phyloP scores from a whole-genome alignment of 176 grass and related monocot genomes.

The Cenchrus fungigraminus region DNA sequence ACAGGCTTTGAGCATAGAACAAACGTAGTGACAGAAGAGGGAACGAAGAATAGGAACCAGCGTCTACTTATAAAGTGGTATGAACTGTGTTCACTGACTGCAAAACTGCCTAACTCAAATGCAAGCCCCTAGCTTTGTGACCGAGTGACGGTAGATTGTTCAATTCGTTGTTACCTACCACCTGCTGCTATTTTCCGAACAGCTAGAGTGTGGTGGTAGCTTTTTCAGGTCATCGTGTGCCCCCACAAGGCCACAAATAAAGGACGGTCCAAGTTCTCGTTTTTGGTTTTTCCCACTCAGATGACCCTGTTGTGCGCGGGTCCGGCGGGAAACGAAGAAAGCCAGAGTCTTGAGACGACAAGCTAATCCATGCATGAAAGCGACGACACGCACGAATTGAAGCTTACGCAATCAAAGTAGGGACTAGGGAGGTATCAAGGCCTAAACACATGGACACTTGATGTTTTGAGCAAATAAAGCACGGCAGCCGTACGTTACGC shows the following conservation, averaged over 20 bases:
- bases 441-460: not conserved
- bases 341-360: not conserved
- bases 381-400: not conserved
- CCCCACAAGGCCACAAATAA: not conserved
- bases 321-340: not conserved
- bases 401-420: not conserved
- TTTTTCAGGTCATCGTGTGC: not conserved
- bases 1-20: not conserved
- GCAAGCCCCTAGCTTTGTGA: not conserved
- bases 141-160: not conserved
- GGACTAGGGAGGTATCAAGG: too few relatives aligned
- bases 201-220: not conserved
- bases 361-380: conserved; percentile 2
- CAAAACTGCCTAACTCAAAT: not conserved
- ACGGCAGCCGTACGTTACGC: too few relatives aligned
- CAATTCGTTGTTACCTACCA: not conserved
- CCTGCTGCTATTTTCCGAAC: not conserved
- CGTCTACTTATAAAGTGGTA: not conserved
- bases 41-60: not conserved
- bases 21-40: not conserved
- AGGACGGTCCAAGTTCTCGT: not conserved
- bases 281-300: not conserved
- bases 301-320: not conserved
- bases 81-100: not conserved
- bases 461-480: not conserved